phyloP scores from a whole-genome alignment of 306 rosid genomes.

The Alnus rubra region DNA sequence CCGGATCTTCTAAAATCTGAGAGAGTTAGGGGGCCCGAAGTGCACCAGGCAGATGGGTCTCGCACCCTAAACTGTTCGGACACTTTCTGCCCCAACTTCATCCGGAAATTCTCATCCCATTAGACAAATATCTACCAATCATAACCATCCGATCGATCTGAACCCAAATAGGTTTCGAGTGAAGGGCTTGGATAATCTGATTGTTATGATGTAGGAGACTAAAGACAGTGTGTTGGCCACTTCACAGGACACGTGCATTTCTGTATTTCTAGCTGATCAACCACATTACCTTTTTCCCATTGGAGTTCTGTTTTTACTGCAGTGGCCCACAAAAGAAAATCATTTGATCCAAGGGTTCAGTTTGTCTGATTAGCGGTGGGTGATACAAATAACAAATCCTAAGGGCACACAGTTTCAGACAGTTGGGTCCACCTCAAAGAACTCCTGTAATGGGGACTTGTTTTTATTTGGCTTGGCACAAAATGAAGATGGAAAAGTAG shows the following conservation, averaged over 20 bases:
- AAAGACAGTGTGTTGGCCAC: neutral
- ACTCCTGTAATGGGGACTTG: constrained; percentile 1
- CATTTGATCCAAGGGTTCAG: constrained; percentile 16
- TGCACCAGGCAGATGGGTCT: too few species aligned
- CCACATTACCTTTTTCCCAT: neutral
- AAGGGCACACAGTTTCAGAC: neutral
- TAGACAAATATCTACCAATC: too few species aligned
- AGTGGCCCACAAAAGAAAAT: constrained; percentile 31
- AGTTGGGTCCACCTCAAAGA: constrained; percentile 36
- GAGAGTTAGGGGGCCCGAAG: neutral
- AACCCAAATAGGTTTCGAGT: too few species aligned
- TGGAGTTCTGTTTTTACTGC: neutral
- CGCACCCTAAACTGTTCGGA: too few species aligned
- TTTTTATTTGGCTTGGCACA: constrained; percentile 14
- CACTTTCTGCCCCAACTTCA: too few species aligned
- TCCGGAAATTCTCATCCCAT: too few species aligned
- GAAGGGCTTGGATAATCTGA: neutral
- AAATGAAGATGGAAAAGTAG: constrained; percentile 28
- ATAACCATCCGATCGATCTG: neutral
- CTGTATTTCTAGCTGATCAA: neutral
- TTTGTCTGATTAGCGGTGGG: constrained; percentile 31
- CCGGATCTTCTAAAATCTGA: too few species aligned
- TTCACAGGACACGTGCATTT: neutral
- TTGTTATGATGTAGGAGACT: neutral
- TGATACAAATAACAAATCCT: constrained; percentile 9